phyloP scores from a whole-genome alignment of 2,329 filamentous ascomycete genomes.

The Colletotrichum australisinense region DNA sequence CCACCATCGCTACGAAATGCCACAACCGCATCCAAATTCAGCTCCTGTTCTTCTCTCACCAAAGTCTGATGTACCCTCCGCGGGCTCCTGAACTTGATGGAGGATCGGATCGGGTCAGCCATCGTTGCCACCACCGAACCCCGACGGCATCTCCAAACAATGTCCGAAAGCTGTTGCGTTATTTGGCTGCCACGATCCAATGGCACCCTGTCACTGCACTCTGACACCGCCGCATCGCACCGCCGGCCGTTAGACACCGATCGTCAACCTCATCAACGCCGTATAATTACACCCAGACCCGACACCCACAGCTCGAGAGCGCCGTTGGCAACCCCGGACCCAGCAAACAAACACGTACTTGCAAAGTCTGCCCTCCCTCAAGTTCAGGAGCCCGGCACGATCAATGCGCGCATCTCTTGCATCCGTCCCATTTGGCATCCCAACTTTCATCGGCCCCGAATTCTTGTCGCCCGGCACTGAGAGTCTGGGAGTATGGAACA shows the following conservation, averaged over 20 bases:
- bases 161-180: slow-evolving; percentile 23
- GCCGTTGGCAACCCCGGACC: neutral
- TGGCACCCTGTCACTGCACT: neutral
- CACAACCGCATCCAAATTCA: neutral
- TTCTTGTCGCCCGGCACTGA: slow-evolving; percentile 15
- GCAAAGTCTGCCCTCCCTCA: neutral
- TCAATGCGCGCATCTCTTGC: slow-evolving; percentile 15
- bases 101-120: slow-evolving; percentile 18
- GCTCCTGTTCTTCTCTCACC: neutral
- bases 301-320: slow-evolving; percentile 17
- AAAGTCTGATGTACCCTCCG: neutral
- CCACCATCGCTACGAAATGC: neutral
- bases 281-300: slow-evolving; percentile 28
- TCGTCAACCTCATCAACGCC: slow-evolving; percentile 2
- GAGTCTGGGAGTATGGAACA: neutral
- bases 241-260: slow-evolving; percentile 23
- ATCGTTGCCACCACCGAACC: slow-evolving; percentile 31
- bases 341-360: neutral
- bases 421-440: slow-evolving; percentile 6
- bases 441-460: slow-evolving; percentile 23
- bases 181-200: neutral
- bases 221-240: slow-evolving; percentile 19
- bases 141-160: slow-evolving; percentile 31
- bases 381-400: slow-evolving; percentile 10
- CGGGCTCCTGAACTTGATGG: neutral